phyloP scores from a whole-genome alignment of 208 protist species.

The Trypanosoma rangeli region DNA sequence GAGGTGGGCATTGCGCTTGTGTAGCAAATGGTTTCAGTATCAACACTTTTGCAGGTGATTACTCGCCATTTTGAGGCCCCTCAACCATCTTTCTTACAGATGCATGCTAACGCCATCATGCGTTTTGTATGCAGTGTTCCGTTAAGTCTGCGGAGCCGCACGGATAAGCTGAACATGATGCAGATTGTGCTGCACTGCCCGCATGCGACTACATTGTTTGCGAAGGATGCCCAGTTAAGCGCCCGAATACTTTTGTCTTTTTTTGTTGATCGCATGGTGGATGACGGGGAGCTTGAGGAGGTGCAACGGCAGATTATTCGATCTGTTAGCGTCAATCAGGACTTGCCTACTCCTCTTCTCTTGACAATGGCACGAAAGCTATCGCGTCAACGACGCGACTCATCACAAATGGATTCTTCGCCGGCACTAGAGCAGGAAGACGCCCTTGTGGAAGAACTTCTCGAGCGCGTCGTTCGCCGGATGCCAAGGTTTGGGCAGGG shows the following conservation, averaged over 20 bases:
- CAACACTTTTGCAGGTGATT: conserved; percentile 20
- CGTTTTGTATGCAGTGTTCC: neutral
- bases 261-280: neutral
- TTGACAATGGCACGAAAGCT: conserved; percentile 21
- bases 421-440: conserved; percentile 1
- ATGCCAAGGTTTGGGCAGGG: conserved; percentile 7
- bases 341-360: neutral
- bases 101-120: conserved; percentile 8
- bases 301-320: conserved; percentile 10
- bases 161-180: conserved; percentile 19
- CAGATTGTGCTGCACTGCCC: conserved; percentile 22
- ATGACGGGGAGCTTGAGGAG: conserved; percentile 16
- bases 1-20: neutral
- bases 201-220: conserved; percentile 18
- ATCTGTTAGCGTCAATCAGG: conserved; percentile 5
- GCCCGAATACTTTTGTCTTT: conserved; percentile 2
- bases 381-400: neutral
- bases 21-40: conserved; percentile 26
- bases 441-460: conserved; percentile 6
- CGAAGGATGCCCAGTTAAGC: neutral
- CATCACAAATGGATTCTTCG: neutral
- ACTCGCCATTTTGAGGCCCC: conserved; percentile 12
- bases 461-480: conserved; percentile 7
- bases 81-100: conserved; percentile 15
- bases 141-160: conserved; percentile 1